phyloP scores from a whole-genome alignment of 2,329 filamentous ascomycete genomes.

The Colletotrichum tofieldiae region DNA sequence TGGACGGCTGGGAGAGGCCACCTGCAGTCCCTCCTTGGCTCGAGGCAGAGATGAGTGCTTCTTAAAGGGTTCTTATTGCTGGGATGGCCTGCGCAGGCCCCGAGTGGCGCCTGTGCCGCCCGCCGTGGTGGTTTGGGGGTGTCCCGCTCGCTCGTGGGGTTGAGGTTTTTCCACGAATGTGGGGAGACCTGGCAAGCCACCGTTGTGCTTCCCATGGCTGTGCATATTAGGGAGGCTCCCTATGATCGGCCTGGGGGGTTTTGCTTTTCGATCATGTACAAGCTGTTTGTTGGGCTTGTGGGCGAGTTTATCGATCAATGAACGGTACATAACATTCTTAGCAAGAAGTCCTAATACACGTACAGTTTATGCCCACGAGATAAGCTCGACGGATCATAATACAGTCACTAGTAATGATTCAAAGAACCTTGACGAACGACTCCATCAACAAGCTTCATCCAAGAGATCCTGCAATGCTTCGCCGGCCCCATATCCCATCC shows the following conservation, averaged over 20 bases:
- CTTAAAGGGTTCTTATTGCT: constrained; percentile 20
- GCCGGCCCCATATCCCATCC: background rate
- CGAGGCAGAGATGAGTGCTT: constrained; percentile 62
- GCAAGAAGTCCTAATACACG: background rate
- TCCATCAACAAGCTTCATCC: background rate
- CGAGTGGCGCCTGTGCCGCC: no score
- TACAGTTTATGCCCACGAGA: background rate
- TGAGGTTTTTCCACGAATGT: constrained; percentile 28
- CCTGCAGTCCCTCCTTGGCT: constrained; percentile 76
- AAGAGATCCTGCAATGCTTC: background rate
- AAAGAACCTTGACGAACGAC: background rate
- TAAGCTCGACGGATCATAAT: background rate
- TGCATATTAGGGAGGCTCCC: background rate
- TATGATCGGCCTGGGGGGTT: background rate
- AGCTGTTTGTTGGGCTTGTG: background rate
- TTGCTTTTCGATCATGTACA: background rate
- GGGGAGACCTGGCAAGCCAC: constrained; percentile 14
- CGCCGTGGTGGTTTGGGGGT: background rate
- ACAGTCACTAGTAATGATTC: background rate
- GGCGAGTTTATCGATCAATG: background rate
- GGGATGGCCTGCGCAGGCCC: background rate
- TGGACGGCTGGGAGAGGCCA: constrained; percentile 72
- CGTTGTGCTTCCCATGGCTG: background rate
- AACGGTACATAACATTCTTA: background rate
- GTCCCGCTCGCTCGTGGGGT: background rate